Conservation (phyloP, 306 rosid genomes). For the Purshia tridentata region DNA sequence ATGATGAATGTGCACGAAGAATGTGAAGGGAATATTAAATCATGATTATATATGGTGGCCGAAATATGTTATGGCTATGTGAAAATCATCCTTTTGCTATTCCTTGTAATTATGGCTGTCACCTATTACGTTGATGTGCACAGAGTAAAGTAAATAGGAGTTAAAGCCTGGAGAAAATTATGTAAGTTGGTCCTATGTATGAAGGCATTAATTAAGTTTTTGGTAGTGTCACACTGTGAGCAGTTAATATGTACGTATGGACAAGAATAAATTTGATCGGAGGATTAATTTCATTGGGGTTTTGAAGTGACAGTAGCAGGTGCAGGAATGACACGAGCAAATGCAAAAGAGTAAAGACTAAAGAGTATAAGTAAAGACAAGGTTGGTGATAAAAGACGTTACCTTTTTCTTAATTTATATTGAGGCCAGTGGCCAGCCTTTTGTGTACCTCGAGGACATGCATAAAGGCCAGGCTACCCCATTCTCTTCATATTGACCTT, state of each 20-base stretch:
- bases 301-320: constrained; percentile 26
- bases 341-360: background rate
- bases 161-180: too few species aligned
- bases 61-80: constrained; percentile 18
- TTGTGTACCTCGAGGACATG: constrained; percentile 17
- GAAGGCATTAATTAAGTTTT: background rate
- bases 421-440: background rate
- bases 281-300: constrained; percentile 17
- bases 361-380: constrained; percentile 27
- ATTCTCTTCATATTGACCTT: constrained; percentile 21
- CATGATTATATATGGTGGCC: constrained; percentile 32
- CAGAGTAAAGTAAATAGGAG: background rate
- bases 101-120: background rate
- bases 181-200: background rate
- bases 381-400: constrained; percentile 20
- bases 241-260: background rate
- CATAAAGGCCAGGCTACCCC: constrained; percentile 1
- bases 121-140: background rate
- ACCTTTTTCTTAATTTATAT: constrained; percentile 27
- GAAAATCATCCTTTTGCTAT: background rate
- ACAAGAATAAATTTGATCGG: constrained; percentile 14
- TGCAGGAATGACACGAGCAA: background rate
- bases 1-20: constrained; percentile 16
- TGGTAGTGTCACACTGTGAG: background rate
- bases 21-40: constrained; percentile 26